Evolutionary conservation across 2,329 filamentous ascomycete species (phyloP).

Genomic region (Taxawa tesnikishii): DNA sequence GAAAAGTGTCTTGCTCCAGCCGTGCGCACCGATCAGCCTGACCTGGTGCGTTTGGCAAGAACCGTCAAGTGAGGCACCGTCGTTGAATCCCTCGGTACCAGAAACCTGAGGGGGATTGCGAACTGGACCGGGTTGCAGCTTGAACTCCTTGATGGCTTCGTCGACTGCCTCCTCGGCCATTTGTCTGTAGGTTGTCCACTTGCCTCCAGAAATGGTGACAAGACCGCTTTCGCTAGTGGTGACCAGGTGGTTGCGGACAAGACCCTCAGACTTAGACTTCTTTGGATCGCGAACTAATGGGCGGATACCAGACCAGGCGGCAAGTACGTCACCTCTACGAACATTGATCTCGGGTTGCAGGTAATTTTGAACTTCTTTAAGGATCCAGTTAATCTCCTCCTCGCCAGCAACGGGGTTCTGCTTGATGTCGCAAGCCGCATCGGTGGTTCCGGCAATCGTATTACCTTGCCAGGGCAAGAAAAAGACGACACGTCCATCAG

Average conservation of each 20-base stretch:
- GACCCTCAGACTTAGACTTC: slow-evolving; percentile 71
- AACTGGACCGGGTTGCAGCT: slow-evolving; percentile 45
- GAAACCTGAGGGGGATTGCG: slow-evolving; percentile 49
- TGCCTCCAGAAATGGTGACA: slow-evolving; percentile 75
- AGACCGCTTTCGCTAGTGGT: slow-evolving; percentile 69
- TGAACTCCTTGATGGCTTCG: slow-evolving; percentile 59
- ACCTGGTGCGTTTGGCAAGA: slow-evolving; percentile 75
- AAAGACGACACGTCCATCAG: slow-evolving; percentile 82
- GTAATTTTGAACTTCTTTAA: slow-evolving; percentile 72
- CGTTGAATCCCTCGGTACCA: slow-evolving; percentile 57
- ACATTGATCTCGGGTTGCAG: slow-evolving; percentile 76
- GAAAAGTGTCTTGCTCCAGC: slow-evolving; percentile 81
- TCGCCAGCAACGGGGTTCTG: slow-evolving; percentile 67
- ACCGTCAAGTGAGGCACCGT: slow-evolving; percentile 59
- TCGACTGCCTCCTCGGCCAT: slow-evolving; percentile 89
- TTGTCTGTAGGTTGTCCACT: slow-evolving; percentile 88
- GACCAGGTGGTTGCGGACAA: slow-evolving; percentile 78
- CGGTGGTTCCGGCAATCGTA: slow-evolving; percentile 81
- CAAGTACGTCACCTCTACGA: slow-evolving; percentile 73
- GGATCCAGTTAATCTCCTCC: slow-evolving; percentile 78
- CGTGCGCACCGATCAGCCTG: slow-evolving; percentile 70
- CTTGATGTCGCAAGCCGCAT: slow-evolving; percentile 61
- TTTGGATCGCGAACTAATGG: slow-evolving; percentile 79
- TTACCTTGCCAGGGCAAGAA: slow-evolving; percentile 91
- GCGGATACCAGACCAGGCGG: slow-evolving; percentile 80